Evolutionary conservation across 345 rosid genomes (phyloP).

Genomic region (Microcos paniculata): DNA sequence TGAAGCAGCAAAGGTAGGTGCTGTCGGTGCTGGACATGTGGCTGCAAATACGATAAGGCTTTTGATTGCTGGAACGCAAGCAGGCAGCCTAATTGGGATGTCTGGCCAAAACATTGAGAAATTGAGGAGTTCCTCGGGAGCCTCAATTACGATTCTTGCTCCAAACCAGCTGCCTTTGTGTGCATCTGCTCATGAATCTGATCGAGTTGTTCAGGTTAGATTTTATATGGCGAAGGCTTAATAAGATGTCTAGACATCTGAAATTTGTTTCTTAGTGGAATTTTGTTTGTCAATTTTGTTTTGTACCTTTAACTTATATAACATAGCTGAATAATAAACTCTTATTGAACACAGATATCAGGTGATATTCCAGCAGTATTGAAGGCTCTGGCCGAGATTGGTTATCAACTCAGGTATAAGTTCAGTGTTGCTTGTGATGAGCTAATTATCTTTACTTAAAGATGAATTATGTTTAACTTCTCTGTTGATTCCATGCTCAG

Average conservation of each 20-base stretch:
- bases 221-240: background rate
- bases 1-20: conserved; percentile 30
- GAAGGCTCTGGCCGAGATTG: conserved; percentile 60
- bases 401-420: conserved; percentile 51
- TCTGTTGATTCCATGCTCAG: conserved; percentile 22
- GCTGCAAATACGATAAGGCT: conserved; percentile 62
- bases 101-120: conserved; percentile 70
- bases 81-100: conserved; percentile 56
- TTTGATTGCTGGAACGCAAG: conserved; percentile 67
- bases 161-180: conserved; percentile 66
- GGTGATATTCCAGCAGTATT: conserved; percentile 59
- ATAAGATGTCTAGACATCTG: background rate
- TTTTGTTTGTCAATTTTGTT: background rate
- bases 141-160: conserved; percentile 54
- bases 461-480: background rate
- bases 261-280: background rate
- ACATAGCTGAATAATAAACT: background rate
- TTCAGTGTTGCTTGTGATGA: background rate
- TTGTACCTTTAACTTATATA: background rate
- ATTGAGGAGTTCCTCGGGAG: conserved; percentile 58
- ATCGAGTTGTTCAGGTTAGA: conserved; percentile 61
- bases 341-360: conserved; percentile 40
- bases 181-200: conserved; percentile 72
- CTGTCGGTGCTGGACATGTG: conserved; percentile 43
- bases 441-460: background rate